Base-by-base conservation (phyloP, 208 protist species). In the Acanthamoeba healyi region DNA sequence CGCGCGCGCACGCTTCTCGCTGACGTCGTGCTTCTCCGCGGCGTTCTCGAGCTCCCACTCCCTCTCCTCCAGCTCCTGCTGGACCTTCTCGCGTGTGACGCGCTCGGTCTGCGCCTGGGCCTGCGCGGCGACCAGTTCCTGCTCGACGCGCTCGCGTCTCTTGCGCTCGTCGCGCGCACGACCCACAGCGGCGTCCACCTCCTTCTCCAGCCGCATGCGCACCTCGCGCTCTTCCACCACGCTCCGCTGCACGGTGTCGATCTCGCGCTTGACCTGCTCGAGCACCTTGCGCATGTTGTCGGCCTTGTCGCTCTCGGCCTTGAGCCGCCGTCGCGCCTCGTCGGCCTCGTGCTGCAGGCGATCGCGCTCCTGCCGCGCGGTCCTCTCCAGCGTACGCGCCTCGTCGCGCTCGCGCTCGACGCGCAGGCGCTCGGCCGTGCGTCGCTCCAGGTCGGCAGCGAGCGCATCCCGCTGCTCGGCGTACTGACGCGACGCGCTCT, bases 261-360 rank as follows among this genome's bases (percentile, higher is more conserved):
- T 74, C 65, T 74, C 65, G 36, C n/a, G n/a, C 65, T 74, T 74
- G 32, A 74, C 65, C 36, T 74, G 65, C 65, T 74, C 65, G 14
- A 74, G 65, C 65, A 74, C 10, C 32, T 40, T 10, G 12, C 65
- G n/a, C 65, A 40, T 74, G 65, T 29, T 19, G n/a, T 74, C 65
- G 32, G 65, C 65, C 65, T 38, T 29, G 10, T 74, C 65, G 32
- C 15, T 74, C 65, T 74, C 65, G 65, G 65, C 65, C 26, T 74
- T 74, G 65, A 74, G 65, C 26, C 65, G 65, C 6, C 65, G 65
- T 29, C 36, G 65, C n/a, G 65, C 65, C 2, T 74, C 65, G 2
- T 74, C 65, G n/a, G 65, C 65, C 26, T 74, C 32, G 32, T 74
- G 65, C n/a, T 34, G 36, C n/a, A 74, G n/a, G 5, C 65, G 65